Evolutionary conservation across 1,284 basidiomycete genomes (phyloP).

Genomic region (Ceratorhiza oryzae-sativae): DNA sequence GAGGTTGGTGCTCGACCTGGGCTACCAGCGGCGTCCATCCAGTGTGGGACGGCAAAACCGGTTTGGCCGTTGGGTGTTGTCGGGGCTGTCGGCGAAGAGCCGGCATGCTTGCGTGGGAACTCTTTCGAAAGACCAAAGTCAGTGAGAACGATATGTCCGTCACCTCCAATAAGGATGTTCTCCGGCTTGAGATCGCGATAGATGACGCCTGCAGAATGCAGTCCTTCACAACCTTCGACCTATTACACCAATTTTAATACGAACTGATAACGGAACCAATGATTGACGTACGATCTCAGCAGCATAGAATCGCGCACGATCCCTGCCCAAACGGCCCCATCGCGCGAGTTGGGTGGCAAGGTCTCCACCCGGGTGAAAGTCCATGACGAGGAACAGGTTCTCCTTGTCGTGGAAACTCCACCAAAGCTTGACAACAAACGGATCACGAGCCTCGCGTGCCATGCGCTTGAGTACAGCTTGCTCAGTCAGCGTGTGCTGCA

Average conservation of each 20-base stretch:
- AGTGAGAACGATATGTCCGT: constrained; percentile 94
- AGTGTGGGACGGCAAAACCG: constrained; percentile 64
- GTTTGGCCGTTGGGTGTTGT: constrained; percentile 56
- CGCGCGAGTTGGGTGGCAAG: constrained; percentile 94
- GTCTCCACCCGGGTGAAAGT: constrained; percentile 96
- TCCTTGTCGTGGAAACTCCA: constrained; percentile 97
- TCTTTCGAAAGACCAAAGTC: constrained; percentile 95
- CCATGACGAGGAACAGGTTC: constrained; percentile 90
- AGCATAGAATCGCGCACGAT: constrained; percentile 93
- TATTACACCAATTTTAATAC: not conserved
- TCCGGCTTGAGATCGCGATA: constrained; percentile 93
- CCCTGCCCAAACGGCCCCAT: constrained; percentile 90
- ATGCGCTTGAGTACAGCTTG: constrained; percentile 92
- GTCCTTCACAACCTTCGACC: constrained; percentile 50
- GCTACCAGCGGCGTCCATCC: constrained; percentile 62
- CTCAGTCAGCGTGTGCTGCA: constrained; percentile 94
- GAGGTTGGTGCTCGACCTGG: constrained; percentile 35
- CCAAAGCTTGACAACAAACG: constrained; percentile 93
- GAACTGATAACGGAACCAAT: not conserved
- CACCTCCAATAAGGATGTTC: constrained; percentile 90
- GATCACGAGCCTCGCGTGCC: constrained; percentile 79
- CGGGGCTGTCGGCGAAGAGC: constrained; percentile 55
- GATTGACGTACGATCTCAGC: constrained; percentile 75
- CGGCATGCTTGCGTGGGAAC: constrained; percentile 62
- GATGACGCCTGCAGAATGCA: constrained; percentile 86